A percentile compares a stretch with the other conserved stretches of the same genome.
Conservation (phyloP, 768 basidiomycete genomes). For the Calocera cornea region DNA sequence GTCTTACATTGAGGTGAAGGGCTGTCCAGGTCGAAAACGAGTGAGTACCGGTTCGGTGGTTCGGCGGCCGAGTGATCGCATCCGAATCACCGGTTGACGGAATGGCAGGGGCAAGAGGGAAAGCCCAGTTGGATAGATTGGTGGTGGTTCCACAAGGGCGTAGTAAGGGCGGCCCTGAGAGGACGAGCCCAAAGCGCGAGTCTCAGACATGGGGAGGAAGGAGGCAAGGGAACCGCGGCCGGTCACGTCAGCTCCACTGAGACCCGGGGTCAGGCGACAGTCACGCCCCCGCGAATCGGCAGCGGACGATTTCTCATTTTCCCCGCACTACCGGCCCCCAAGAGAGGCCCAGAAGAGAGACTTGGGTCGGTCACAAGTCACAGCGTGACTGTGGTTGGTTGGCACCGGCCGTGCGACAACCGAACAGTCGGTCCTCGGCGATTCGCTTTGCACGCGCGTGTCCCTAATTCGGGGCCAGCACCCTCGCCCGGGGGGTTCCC, state of each 20-base stretch:
- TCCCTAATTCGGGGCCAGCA: too few relatives aligned
- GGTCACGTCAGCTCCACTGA: constrained; percentile 4
- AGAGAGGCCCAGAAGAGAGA: too few relatives aligned
- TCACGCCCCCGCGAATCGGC: background rate
- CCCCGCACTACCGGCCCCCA: too few relatives aligned
- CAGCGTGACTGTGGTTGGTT: too few relatives aligned
- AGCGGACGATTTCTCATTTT: background rate
- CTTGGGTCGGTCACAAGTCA: too few relatives aligned
- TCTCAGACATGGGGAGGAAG: background rate
- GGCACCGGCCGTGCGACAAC: too few relatives aligned
- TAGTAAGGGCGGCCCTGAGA: background rate
- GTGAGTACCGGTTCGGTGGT: background rate
- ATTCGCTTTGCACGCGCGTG: too few relatives aligned
- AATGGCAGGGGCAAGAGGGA: background rate
- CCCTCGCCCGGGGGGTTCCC: too few relatives aligned
- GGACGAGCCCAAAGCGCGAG: background rate
- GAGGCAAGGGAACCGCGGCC: too few relatives aligned
- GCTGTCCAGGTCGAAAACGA: too few relatives aligned
- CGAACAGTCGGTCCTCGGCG: too few relatives aligned
- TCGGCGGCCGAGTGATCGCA: background rate
- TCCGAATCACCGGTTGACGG: constrained; percentile 1
- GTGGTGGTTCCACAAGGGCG: background rate
- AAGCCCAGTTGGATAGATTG: background rate
- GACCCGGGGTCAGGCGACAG: background rate
- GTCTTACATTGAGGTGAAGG: background rate